Percentiles rank a stretch among this genome's conserved stretches.
phyloP scores from a whole-genome alignment of 2,329 filamentous ascomycete genomes.

The Epichloe glyceriae region DNA sequence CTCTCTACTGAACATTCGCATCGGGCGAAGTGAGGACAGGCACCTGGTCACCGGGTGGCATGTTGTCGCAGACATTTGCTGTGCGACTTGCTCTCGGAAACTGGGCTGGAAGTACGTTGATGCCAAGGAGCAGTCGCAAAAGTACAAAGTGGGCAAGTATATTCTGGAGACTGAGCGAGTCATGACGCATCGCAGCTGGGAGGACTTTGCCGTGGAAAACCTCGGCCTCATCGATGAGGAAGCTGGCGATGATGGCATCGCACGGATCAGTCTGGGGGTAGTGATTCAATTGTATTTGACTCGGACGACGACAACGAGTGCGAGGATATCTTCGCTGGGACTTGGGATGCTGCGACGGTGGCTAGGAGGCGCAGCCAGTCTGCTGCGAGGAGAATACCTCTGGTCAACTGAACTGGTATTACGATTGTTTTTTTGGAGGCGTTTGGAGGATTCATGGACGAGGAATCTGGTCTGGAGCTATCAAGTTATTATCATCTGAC shows the following conservation, averaged over 20 bases:
- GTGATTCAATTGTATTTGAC: slow-evolving; percentile 39
- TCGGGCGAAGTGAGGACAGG: slow-evolving; percentile 41
- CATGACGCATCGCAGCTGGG: slow-evolving; percentile 40
- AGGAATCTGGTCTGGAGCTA: not conserved
- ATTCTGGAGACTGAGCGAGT: slow-evolving; percentile 51
- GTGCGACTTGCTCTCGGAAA: slow-evolving; percentile 39
- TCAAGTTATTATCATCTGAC: no score
- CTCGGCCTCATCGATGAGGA: slow-evolving; percentile 4
- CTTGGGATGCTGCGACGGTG: slow-evolving; percentile 43
- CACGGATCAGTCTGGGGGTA: not conserved
- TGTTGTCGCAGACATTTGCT: slow-evolving; percentile 50
- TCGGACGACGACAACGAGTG: slow-evolving; percentile 55
- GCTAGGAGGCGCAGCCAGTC: slow-evolving; percentile 31
- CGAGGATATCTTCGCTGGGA: slow-evolving; percentile 50
- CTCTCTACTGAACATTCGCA: slow-evolving; percentile 39
- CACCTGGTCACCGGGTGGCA: slow-evolving; percentile 50
- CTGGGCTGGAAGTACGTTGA: slow-evolving; percentile 59
- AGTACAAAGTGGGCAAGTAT: slow-evolving; percentile 57
- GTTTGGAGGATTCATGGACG: not conserved
- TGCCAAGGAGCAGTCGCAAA: slow-evolving; percentile 43
- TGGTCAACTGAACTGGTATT: not conserved
- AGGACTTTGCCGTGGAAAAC: slow-evolving; percentile 14
- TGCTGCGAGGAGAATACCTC: slow-evolving; percentile 12
- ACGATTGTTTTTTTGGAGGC: not conserved
- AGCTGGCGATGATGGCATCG: not conserved